Evolutionary conservation across 2,329 filamentous ascomycete species (phyloP).

Genomic region (Fusarium staphyleae): DNA sequence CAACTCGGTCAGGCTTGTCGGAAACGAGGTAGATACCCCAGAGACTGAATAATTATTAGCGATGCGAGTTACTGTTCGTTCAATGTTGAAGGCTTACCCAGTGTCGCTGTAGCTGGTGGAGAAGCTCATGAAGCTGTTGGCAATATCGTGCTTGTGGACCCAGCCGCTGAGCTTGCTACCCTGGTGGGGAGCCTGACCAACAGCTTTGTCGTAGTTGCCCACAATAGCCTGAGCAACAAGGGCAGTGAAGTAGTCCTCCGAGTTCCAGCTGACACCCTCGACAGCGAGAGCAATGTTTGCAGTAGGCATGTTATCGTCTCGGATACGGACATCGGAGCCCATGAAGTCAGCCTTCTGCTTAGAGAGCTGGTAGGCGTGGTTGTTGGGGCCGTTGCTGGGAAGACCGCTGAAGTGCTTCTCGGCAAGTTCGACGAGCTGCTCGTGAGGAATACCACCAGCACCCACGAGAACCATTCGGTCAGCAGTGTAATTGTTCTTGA

Average conservation of each 20-base stretch:
- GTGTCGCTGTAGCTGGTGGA: slow-evolving; percentile 99
- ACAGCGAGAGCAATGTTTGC: slow-evolving; percentile 98
- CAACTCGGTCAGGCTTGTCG: slow-evolving; percentile 84
- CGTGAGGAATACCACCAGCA: slow-evolving; percentile 91
- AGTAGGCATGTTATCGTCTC: slow-evolving; percentile 94
- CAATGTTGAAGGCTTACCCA: slow-evolving; percentile 68
- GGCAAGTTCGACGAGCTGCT: slow-evolving; percentile 92
- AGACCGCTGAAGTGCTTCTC: slow-evolving; percentile 93
- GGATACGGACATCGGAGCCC: slow-evolving; percentile 92
- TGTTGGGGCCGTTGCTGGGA: slow-evolving; percentile 76
- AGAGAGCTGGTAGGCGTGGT: slow-evolving; percentile 75
- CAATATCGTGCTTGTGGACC: slow-evolving; percentile 91
- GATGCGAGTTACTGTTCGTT: neutral
- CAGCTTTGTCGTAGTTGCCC: slow-evolving; percentile 99
- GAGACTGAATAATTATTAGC: slow-evolving; percentile 66
- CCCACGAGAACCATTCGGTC: slow-evolving; percentile 99
- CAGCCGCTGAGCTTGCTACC: slow-evolving; percentile 97
- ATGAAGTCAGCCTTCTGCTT: slow-evolving; percentile 95
- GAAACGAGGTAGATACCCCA: slow-evolving; percentile 99
- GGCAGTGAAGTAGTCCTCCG: slow-evolving; percentile 98
- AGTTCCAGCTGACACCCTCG: slow-evolving; percentile 99
- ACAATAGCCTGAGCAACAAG: slow-evolving; percentile 98
- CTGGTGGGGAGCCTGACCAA: slow-evolving; percentile 96
- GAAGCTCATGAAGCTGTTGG: slow-evolving; percentile 99
- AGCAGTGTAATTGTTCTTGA: slow-evolving; percentile 99